Evolutionary conservation across 2,329 filamentous ascomycete species (phyloP), one percentile per base, ranked within the genome.

Genomic region (Colletotrichum cereale): DNA sequence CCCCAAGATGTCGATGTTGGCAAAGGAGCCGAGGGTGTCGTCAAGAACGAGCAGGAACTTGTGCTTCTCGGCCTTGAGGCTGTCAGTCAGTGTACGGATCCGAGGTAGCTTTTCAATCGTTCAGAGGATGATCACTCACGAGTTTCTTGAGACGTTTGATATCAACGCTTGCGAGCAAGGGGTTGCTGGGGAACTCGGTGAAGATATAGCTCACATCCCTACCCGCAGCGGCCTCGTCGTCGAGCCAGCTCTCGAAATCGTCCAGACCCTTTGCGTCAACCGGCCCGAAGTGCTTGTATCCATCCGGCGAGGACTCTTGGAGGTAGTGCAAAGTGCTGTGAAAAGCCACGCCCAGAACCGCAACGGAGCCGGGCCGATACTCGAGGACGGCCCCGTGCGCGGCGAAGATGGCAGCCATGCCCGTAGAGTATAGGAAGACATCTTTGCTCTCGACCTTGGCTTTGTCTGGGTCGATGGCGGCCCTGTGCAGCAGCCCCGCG

Each of bases 361-460:
- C 81, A 6, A 82, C 79, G 42, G 79, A 80, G 3, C 79, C 76
- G 0, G 80, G 77, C 2, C 81, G 79, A 38, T 80, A 74, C 34
- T 77, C 74, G 2, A 79, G 71, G 12, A 88, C 75, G 2, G 80
- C 78, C 50, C 80, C 79, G 44, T 84, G 84, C 2, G 82, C 72
- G 31, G 82, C 78, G 66, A 83, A 86, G 14, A 90, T 84, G 34
- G 84, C 82, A 0, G 84, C 84, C 87, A 90, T 90, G 34, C 88
- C 88, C 0, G 86, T 86, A 6, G 84, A 83, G 74, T 86, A 89
- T 26, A 90, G 79, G 61, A 82, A 88, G 1, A 90, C 83, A 71
- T 90, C 86, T 3, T 79, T 79, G 5, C 74, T 66, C 0, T n/a
- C 65, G 1, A 80, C 76, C 58, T 74, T 74, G 61, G 74, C 66